phyloP scores from a whole-genome alignment of 176 grass and related monocot species.

The Oropetium thomaeum region DNA sequence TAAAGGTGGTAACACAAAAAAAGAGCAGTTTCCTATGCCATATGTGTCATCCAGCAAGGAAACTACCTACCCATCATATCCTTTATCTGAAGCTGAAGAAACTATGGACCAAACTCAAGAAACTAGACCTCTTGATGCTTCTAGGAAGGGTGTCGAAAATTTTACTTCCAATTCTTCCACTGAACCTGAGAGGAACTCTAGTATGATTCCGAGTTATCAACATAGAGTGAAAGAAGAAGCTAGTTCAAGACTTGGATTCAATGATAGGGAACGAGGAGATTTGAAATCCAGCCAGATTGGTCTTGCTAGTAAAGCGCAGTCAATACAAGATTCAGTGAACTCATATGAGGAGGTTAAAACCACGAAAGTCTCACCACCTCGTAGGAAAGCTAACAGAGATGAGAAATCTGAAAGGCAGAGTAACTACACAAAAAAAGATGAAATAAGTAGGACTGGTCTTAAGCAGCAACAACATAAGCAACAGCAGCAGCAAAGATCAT shows the following conservation, averaged over 20 bases:
- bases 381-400: constrained; percentile 58
- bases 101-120: constrained; percentile 48
- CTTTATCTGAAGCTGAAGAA: constrained; percentile 59
- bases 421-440: constrained; percentile 73
- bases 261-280: constrained; percentile 74
- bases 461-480: constrained; percentile 58
- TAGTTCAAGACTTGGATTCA: constrained; percentile 34
- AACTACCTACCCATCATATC: constrained; percentile 34
- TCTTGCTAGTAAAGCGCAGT: constrained; percentile 47
- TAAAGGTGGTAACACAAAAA: constrained; percentile 79
- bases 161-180: constrained; percentile 53
- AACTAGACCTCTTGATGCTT: constrained; percentile 44
- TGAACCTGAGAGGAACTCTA: constrained; percentile 73
- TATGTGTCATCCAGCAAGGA: constrained; percentile 55
- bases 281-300: constrained; percentile 34
- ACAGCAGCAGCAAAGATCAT: constrained; percentile 51
- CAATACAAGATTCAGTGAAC: constrained; percentile 50
- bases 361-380: constrained; percentile 70
- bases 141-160: constrained; percentile 50
- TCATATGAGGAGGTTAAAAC: constrained; percentile 75
- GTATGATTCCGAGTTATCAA: constrained; percentile 63
- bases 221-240: constrained; percentile 46
- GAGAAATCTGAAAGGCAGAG: constrained; percentile 64
- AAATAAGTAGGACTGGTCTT: constrained; percentile 38
- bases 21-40: constrained; percentile 52